These are phyloP conservation scores for Pleurotus ostreatus DNA, from an alignment of 768 basidiomycete species.

Conservation along the genomic window DNA sequence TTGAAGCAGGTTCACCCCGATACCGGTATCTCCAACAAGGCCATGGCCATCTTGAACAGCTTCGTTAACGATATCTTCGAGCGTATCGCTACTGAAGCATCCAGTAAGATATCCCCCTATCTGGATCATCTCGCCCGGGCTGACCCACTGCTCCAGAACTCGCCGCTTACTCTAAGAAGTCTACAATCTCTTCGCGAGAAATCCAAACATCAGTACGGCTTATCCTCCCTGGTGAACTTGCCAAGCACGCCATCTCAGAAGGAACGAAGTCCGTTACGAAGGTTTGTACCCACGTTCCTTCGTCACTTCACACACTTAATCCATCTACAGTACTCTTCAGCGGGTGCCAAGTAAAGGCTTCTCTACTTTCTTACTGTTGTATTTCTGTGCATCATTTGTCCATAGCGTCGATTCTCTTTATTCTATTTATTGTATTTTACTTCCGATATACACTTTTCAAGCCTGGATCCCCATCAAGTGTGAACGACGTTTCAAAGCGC, in stretches of 20 bases:
- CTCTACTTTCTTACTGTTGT: not conserved
- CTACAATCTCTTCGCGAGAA: slow-evolving; percentile 97
- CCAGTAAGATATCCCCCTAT: slow-evolving; percentile 49
- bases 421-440: slow-evolving; percentile 9
- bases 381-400: not conserved
- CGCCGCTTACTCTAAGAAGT: slow-evolving; percentile 96
- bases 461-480: too few species aligned
- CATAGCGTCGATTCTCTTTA: not conserved
- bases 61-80: slow-evolving; percentile 83
- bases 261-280: slow-evolving; percentile 14
- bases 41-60: slow-evolving; percentile 80
- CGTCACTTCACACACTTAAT: not conserved
- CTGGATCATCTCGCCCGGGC: not conserved
- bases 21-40: slow-evolving; percentile 91
- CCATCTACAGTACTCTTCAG: slow-evolving; percentile 8
- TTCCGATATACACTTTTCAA: not conserved
- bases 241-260: slow-evolving; percentile 15
- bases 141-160: slow-evolving; percentile 55
- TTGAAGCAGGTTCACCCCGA: slow-evolving; percentile 92
- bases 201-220: slow-evolving; percentile 97
- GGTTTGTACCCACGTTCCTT: not conserved
- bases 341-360: slow-evolving; percentile 11
- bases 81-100: slow-evolving; percentile 88
- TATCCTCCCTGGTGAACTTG: slow-evolving; percentile 91
- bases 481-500: not conserved